Percentiles rank a stretch among this genome's conserved stretches.
Conservation (phyloP, 257 asterid species). For the Solanum etuberosum region DNA sequence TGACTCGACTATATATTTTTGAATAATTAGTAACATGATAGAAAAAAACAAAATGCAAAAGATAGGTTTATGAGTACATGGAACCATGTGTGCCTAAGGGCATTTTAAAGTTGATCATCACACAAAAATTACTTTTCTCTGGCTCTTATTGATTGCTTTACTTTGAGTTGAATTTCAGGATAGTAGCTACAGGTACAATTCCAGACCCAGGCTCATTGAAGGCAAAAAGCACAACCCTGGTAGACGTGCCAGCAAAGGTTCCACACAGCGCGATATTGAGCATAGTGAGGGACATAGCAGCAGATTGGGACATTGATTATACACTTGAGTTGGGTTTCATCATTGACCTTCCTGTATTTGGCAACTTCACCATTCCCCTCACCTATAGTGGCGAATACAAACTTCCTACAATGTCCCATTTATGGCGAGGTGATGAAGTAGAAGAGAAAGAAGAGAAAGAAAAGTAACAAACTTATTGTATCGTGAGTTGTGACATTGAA, state of each 20-base stretch:
- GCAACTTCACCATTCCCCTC: constrained; percentile 54
- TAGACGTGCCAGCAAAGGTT: constrained; percentile 47
- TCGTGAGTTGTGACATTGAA: neutral
- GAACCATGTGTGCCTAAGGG: no score
- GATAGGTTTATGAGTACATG: no score
- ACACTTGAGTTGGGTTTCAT: constrained; percentile 31
- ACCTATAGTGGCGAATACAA: constrained; percentile 55
- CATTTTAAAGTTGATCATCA: no score
- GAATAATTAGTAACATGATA: no score
- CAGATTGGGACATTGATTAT: constrained; percentile 77
- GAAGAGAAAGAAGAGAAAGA: neutral
- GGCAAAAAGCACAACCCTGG: constrained; percentile 36
- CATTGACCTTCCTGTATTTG: constrained; percentile 59
- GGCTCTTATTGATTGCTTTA: neutral
- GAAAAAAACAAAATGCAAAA: no score
- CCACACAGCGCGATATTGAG: constrained; percentile 51
- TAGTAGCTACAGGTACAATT: constrained; percentile 40
- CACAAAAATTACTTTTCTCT: no score
- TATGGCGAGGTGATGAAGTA: constrained; percentile 1
- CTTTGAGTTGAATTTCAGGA: constrained; percentile 15
- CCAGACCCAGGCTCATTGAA: constrained; percentile 83
- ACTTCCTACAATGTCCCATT: constrained; percentile 48
- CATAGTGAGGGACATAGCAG: constrained; percentile 52
- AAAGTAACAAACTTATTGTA: neutral
- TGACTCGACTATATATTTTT: no score